phyloP scores from a whole-genome alignment of 2,329 filamentous ascomycete genomes.

The Xylariomycetidae sp. region DNA sequence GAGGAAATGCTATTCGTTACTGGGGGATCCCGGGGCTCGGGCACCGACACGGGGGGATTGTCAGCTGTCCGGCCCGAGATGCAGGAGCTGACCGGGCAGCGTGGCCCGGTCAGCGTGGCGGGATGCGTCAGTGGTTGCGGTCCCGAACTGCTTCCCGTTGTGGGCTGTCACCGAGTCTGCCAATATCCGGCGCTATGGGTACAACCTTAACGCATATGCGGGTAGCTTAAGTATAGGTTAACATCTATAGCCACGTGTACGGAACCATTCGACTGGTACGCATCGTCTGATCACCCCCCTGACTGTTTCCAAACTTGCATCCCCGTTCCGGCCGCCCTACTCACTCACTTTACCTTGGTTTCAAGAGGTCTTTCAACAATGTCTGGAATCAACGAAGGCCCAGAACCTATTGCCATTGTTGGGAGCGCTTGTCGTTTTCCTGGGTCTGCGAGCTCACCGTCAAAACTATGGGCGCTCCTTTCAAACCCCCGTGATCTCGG shows the following conservation, averaged over 20 bases:
- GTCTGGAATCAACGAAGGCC: background rate
- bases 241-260: background rate
- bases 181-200: too few species aligned
- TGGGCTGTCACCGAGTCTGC: too few species aligned
- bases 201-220: too few species aligned
- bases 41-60: slow-evolving; percentile 1
- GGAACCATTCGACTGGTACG: background rate
- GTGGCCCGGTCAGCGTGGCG: too few species aligned
- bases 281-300: background rate
- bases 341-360: background rate
- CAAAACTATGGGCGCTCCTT: slow-evolving; percentile 12
- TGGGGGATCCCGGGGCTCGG: background rate
- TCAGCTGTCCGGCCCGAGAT: background rate
- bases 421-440: slow-evolving; percentile 13
- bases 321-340: background rate
- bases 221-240: background rate
- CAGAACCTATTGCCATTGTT: slow-evolving; percentile 16
- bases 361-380: slow-evolving; percentile 1
- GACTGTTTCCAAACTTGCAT: background rate
- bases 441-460: slow-evolving; percentile 8
- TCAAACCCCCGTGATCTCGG: slow-evolving; percentile 6
- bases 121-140: background rate
- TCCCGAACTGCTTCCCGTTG: background rate
- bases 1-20: background rate
- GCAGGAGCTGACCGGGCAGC: background rate